These are phyloP conservation scores for Cryptococcus neoformans DNA, from an alignment of 1,284 basidiomycete species.

Conservation along the genomic window DNA sequence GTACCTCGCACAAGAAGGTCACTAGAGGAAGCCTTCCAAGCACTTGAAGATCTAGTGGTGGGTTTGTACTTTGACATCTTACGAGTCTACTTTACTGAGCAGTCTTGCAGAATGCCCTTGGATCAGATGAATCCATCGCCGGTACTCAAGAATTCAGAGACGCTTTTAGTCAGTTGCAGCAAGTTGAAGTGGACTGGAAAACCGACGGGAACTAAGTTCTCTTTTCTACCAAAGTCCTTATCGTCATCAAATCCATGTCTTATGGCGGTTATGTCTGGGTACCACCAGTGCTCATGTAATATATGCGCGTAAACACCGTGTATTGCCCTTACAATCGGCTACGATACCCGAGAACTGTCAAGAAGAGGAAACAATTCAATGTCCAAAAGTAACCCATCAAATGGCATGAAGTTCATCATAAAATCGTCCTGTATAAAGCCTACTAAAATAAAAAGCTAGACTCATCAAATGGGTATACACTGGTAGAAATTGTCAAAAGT, in stretches of 20 bases:
- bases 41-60: constrained; percentile 67
- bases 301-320: too few species aligned
- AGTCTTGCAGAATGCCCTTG: constrained; percentile 16
- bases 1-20: constrained; percentile 63
- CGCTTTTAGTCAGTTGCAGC: constrained; percentile 21
- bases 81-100: neutral
- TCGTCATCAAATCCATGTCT: too few species aligned
- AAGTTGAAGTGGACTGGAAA: constrained; percentile 25
- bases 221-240: too few species aligned
- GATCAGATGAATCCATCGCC: constrained; percentile 18
- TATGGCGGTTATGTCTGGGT: too few species aligned
- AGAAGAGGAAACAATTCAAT: too few species aligned
- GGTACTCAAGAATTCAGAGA: constrained; percentile 24
- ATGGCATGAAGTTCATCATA: neutral
- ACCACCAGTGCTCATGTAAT: too few species aligned
- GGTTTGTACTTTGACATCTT: constrained; percentile 43
- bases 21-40: constrained; percentile 61
- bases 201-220: constrained; percentile 9
- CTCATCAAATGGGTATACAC: too few species aligned
- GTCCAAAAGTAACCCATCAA: too few species aligned
- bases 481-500: too few species aligned
- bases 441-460: neutral
- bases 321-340: too few species aligned
- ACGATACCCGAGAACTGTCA: too few species aligned
- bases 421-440: neutral